These are phyloP conservation scores for Lipomyces anomalus DNA, from an alignment of 805 yeast genomes.

Conservation along the genomic window DNA sequence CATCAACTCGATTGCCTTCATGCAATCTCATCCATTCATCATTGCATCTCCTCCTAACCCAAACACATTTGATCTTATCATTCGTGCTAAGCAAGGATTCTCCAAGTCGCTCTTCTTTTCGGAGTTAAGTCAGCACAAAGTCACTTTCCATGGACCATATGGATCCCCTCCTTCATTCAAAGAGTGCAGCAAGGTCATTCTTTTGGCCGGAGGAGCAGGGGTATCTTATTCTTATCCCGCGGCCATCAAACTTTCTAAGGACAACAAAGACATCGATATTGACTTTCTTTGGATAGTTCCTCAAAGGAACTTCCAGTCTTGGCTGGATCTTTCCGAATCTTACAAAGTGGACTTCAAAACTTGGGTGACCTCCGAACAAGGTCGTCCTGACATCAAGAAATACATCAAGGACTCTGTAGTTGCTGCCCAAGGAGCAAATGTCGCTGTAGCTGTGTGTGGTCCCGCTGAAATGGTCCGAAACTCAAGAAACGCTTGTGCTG, in stretches of 20 bases:
- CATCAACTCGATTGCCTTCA: conserved; percentile 16
- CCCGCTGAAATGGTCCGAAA: conserved; percentile 29
- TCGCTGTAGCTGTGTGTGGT: conserved; percentile 31
- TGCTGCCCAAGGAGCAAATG: conserved; percentile 11
- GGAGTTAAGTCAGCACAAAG: conserved; percentile 17
- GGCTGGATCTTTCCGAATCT: conserved; percentile 27
- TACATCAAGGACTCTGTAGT: conserved; percentile 18
- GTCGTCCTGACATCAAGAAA: conserved; percentile 28
- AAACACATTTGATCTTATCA: conserved; percentile 27
- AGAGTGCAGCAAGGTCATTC: conserved; percentile 24
- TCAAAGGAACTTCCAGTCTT: conserved; percentile 21
- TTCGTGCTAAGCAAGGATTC: conserved; percentile 32
- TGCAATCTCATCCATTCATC: conserved; percentile 24
- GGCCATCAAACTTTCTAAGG: conserved; percentile 14
- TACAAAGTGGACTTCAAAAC: conserved; percentile 24
- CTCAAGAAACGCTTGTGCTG: conserved; percentile 28
- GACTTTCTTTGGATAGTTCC: conserved; percentile 32
- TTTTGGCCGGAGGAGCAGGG: conserved; percentile 33
- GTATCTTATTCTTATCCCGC: conserved; percentile 31
- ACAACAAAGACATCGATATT: conserved; percentile 22
- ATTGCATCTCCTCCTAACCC: conserved; percentile 25
- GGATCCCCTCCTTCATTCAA: conserved; percentile 18
- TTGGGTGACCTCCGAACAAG: conserved; percentile 31
- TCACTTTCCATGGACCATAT: conserved; percentile 23
- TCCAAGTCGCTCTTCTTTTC: conserved; percentile 23